Base-by-base conservation (phyloP, 1,284 basidiomycete species). In the Cutaneotrichosporon cavernicola region DNA sequence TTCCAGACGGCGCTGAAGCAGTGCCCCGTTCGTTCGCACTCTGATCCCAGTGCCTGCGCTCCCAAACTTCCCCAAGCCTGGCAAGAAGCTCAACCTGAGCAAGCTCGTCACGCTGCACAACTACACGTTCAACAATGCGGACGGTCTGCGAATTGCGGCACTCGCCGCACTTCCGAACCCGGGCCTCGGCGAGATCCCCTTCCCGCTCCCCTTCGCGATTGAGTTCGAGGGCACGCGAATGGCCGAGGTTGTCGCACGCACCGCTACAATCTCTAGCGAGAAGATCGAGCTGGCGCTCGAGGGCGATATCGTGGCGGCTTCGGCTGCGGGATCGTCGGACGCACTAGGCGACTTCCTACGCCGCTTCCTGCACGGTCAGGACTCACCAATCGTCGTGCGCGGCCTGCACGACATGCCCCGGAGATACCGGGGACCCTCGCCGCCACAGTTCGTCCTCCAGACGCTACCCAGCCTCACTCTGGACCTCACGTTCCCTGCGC, bases 401-500 rank as follows among this genome's bases (percentile, higher is more conserved):
- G 78, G 79, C 5, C 61, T 74, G 30, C 61, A 69, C 2, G 32
- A 52, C 11, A 69, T 31, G 62, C 65, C 65, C 2, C 22, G 11
- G 9, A 18, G 26, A 26, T 46, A 55, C 58, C 2, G n/a, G 14
- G 31, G 22, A 11, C 36, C 63, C 22, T 21, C 65, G 1, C 75
- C 78, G 0, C 78, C 79, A 0, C 36, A 32, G 0, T 80, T 76
- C 73, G 67, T 78, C 2, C 68, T 77, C 16, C 51, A 61, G 4
- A 66, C 73, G 5, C 66, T 79, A 5, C 69, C 74, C 0, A 68
- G 73, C 0, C 61, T 77, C 31, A 53, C 62, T 0, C 64, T 79
- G 31, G 63, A 73, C 9, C 72, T 81, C 26, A 58, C 60, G 18
- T 80, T 81, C 64, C 80, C 80, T 2, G 76, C 73, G 2, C 78